Conservation (phyloP, 768 basidiomycete genomes). For the Tricholoma sp. region DNA sequence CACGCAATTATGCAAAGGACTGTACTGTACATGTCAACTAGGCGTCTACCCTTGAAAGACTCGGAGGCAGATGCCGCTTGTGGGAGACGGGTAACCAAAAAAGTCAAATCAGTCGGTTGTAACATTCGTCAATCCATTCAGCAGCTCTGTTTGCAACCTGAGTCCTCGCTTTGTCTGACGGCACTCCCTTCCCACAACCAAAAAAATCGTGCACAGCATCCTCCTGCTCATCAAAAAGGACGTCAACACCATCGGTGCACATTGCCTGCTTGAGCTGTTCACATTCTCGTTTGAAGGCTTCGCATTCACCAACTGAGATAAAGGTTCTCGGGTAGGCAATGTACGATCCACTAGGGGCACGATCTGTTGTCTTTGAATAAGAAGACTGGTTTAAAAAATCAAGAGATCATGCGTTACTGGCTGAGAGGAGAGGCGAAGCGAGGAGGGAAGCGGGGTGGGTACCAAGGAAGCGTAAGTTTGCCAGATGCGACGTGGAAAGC, state of each 20-base stretch:
- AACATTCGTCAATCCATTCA: too few relatives aligned
- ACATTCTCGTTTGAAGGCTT: slow-evolving; percentile 16
- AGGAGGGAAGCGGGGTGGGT: slow-evolving; percentile 13
- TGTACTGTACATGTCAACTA: too few relatives aligned
- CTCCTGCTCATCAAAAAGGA: slow-evolving; percentile 15
- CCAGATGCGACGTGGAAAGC: slow-evolving; percentile 11
- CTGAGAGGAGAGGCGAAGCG: slow-evolving; percentile 12
- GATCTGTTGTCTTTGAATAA: background rate
- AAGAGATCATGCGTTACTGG: slow-evolving; percentile 6
- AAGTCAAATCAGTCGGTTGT: too few relatives aligned
- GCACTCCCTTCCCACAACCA: background rate
- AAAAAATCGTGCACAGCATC: slow-evolving; percentile 20
- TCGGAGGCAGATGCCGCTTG: too few relatives aligned
- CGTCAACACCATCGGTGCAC: slow-evolving; percentile 16
- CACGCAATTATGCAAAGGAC: too few relatives aligned
- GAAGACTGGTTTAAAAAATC: background rate
- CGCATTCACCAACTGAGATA: slow-evolving; percentile 16
- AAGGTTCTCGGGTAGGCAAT: slow-evolving; percentile 15
- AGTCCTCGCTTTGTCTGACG: too few relatives aligned
- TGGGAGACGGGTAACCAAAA: too few relatives aligned
- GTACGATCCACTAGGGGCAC: slow-evolving; percentile 13
- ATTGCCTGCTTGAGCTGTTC: slow-evolving; percentile 12
- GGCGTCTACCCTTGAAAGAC: too few relatives aligned
- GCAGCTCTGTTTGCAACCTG: too few relatives aligned
- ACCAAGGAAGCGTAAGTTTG: slow-evolving; percentile 14